Base-by-base conservation (phyloP, 1,284 basidiomycete genomes). In the Sporisorium graminicola region DNA sequence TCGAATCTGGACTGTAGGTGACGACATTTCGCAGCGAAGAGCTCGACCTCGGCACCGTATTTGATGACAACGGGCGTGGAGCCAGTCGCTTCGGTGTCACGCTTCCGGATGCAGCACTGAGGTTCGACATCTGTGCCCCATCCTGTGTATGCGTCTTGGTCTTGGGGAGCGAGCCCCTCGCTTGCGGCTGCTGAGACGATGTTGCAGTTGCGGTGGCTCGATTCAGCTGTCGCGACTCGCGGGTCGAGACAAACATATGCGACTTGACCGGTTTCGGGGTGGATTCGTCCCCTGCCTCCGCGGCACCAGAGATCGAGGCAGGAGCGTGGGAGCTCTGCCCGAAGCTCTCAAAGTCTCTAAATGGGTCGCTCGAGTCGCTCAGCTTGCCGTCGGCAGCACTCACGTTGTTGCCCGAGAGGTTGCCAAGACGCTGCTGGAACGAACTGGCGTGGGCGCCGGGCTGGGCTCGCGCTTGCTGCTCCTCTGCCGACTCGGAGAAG, bases 331-430 rank as follows among this genome's bases (percentile, higher is more conserved):
- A 65, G 62, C 74, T 77, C 54, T 77, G 74, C 8, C 74, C 74
- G 27, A 79, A 70, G 57, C 77, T 79, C 44, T 79, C 77, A 55
- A 77, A 73, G 33, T 72, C 77, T n/a, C 52, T 40, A 57, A 79
- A 79, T 0, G 77, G 77, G 50, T 79, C 77, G 58, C 66, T 79
- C n/a, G 69, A 63, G 22, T 77, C 77, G 47, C 71, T 74, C n/a
- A 53, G n/a, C 24, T 37, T 47, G 29, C 56, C 58, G 37, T 76
- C 62, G 9, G 62, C 72, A 20, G 62, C 59, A 51, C 58, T 65
- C 16, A 64, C 24, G 24, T 62, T 69, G 53, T 33, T 58, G 2
- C 60, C 51, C 26, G 73, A 64, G 31, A 60, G 35, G 27, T 53
- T 64, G 27, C 46, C 58, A 5, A 73, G 64, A 22, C 73, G 59